Evolutionary conservation across 78 protist genomes (phyloP).

Genomic region (Dictyostelium citrinum): DNA sequence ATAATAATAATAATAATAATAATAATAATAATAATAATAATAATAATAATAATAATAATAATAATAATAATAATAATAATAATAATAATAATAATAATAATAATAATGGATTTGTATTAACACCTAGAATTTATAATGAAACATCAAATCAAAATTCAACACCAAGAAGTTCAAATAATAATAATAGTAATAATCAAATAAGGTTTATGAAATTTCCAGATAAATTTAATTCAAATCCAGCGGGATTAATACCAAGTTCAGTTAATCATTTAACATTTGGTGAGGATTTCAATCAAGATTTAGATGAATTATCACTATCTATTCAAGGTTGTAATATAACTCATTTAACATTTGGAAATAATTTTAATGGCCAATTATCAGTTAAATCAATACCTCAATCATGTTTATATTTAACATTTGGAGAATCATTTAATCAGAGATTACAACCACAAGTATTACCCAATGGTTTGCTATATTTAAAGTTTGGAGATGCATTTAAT

Average conservation of each 20-base stretch:
- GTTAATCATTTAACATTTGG: not conserved
- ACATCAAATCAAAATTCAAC: not conserved
- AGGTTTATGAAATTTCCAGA: not conserved
- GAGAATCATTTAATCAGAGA: not conserved
- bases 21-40: slow-evolving; percentile 4
- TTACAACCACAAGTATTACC: not conserved
- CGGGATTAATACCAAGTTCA: not conserved
- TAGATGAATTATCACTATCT: not conserved
- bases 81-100: not conserved
- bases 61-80: slow-evolving; percentile 10
- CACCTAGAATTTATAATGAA: not conserved
- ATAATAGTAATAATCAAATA: not conserved
- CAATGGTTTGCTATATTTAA: not conserved
- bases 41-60: slow-evolving; percentile 10
- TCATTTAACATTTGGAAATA: not conserved
- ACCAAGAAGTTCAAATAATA: not conserved
- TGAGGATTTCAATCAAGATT: not conserved
- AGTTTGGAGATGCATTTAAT: not conserved
- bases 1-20: not conserved
- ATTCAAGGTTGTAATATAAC: not conserved
- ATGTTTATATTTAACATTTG: not conserved
- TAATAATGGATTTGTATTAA: not conserved
- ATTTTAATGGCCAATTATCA: not conserved
- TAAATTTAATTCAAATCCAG: not conserved
- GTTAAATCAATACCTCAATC: not conserved